Percentiles rank a stretch among this genome's conserved stretches.
These are phyloP conservation scores for Aspergillus nanangensis DNA, from an alignment of 495 filamentous ascomycete genomes.

Conservation along the genomic window DNA sequence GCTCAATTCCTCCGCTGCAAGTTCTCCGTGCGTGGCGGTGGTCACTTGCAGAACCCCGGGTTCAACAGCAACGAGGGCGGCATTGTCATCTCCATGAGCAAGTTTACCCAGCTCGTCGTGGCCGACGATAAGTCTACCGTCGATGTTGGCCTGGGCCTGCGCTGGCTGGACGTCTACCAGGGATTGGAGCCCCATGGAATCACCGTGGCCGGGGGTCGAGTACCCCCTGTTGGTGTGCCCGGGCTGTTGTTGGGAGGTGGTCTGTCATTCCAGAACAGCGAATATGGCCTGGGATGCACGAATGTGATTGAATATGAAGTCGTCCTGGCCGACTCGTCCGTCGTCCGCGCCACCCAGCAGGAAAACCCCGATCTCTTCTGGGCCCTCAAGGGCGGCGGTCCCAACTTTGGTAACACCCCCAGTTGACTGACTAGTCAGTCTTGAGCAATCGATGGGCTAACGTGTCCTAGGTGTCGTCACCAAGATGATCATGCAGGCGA, in stretches of 20 bases:
- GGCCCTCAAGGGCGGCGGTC: conserved; percentile 48
- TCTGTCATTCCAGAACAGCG: conserved; percentile 26
- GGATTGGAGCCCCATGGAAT: conserved; percentile 38
- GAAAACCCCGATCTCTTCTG: conserved; percentile 41
- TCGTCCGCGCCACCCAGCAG: conserved; percentile 11
- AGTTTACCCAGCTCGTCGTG: conserved; percentile 8
- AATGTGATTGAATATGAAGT: conserved; percentile 28
- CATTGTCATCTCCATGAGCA: conserved; percentile 24
- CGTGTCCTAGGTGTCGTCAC: not conserved
- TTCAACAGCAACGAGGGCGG: conserved; percentile 26
- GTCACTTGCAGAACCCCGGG: conserved; percentile 14
- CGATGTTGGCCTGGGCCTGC: conserved; percentile 39
- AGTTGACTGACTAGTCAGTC: not conserved
- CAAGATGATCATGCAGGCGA: conserved; percentile 7
- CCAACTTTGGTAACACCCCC: conserved; percentile 40
- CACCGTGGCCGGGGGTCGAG: conserved; percentile 45
- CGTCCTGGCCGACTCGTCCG: conserved; percentile 23
- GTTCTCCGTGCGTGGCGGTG: conserved; percentile 8
- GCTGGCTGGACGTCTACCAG: conserved; percentile 42
- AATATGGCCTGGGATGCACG: conserved; percentile 27
- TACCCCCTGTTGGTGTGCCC: conserved; percentile 33
- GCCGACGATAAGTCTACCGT: conserved; percentile 22
- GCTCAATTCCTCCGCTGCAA: not conserved
- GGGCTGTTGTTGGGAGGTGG: conserved; percentile 21
- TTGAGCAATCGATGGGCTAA: not conserved